A percentile compares a stretch with the other conserved stretches of the same genome.
Conservation (phyloP, 106 monocot species). For the Apostasia ramifera region DNA sequence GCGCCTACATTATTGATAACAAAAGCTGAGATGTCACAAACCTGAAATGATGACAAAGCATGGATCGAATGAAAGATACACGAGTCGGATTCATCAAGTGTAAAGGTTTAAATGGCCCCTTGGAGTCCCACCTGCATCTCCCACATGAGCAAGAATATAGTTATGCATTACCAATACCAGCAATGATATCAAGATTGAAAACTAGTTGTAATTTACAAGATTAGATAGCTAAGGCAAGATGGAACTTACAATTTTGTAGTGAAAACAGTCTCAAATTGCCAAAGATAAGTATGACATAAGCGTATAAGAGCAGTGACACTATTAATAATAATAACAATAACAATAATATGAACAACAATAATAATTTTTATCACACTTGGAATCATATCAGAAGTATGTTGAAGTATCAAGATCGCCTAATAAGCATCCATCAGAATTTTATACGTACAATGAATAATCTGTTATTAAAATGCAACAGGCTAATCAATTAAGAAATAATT, state of each 20-base stretch:
- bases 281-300: no score
- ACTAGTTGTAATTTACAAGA: neutral
- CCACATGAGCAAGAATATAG: neutral
- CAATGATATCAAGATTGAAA: neutral
- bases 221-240: neutral
- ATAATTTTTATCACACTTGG: no score
- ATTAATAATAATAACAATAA: no score
- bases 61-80: conserved; percentile 79
- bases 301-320: no score
- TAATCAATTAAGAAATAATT: no score
- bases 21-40: conserved; percentile 10
- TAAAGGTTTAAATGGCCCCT: conserved; percentile 91
- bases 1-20: neutral
- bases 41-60: conserved; percentile 86
- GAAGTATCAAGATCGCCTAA: no score
- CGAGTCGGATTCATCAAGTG: conserved; percentile 85
- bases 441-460: no score
- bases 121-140: conserved; percentile 78
- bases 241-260: neutral
- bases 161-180: neutral
- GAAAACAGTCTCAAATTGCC: neutral
- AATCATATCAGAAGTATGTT: no score
- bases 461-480: no score
- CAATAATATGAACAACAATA: no score
- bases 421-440: no score